Conservation (phyloP, 78 protist species). For the Anaeramoeba ignava region DNA sequence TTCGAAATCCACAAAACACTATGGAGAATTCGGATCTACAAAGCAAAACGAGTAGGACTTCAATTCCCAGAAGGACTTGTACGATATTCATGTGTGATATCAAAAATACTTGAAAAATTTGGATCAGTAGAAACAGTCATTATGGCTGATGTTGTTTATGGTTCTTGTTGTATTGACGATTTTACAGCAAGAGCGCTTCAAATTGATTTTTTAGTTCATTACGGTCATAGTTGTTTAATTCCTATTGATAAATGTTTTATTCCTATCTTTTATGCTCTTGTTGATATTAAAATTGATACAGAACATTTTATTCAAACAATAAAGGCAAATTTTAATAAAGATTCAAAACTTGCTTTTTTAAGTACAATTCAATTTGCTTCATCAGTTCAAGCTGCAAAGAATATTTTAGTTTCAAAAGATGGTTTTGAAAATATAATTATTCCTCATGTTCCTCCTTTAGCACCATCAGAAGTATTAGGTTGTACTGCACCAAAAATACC, state of each 20-base stretch:
- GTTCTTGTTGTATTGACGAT: slow-evolving; percentile 65
- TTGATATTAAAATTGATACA: slow-evolving; percentile 70
- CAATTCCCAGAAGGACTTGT: slow-evolving; percentile 96
- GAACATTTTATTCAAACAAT: slow-evolving; percentile 68
- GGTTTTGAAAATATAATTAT: slow-evolving; percentile 20
- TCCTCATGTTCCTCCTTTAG: slow-evolving; percentile 82
- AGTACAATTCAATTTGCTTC: slow-evolving; percentile 79
- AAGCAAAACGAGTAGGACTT: slow-evolving; percentile 69
- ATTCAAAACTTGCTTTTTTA: slow-evolving; percentile 35
- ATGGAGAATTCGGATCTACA: slow-evolving; percentile 45
- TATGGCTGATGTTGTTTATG: slow-evolving; percentile 96
- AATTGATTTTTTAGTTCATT: slow-evolving; percentile 85
- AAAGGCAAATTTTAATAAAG: slow-evolving; percentile 32
- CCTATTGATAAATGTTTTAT: slow-evolving; percentile 11
- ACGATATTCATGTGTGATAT: slow-evolving; percentile 69
- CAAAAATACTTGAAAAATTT: slow-evolving; percentile 70
- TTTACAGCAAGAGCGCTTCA: slow-evolving; percentile 76
- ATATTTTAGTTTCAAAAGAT: slow-evolving; percentile 5
- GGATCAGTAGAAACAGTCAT: slow-evolving; percentile 51
- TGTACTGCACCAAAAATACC: slow-evolving; percentile 75
- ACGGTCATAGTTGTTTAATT: slow-evolving; percentile 88
- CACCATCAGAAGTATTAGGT: slow-evolving; percentile 86
- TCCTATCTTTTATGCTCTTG: slow-evolving; percentile 77
- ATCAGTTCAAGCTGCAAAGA: slow-evolving; percentile 40
- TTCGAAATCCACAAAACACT: slow-evolving; percentile 86